Percentiles rank a stretch among this genome's conserved stretches.
Conservation (phyloP, 441 rosid species). For the Bocquillonia castaneifolia region DNA sequence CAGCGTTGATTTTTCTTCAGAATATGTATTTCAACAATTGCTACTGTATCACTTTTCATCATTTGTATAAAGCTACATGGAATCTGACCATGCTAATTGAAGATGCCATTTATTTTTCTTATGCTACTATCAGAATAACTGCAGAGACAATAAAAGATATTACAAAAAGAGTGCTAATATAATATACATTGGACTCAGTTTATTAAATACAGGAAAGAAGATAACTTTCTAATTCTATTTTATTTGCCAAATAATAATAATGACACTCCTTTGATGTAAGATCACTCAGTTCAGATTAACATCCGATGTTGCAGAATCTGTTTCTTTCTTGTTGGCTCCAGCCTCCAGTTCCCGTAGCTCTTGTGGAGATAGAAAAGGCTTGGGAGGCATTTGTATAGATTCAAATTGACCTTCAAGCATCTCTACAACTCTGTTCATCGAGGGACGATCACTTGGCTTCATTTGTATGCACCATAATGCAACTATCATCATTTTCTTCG, state of each 20-base stretch:
- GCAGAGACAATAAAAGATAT: too few species aligned
- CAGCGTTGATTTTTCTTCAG: neutral
- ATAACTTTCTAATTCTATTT: neutral
- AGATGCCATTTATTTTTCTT: neutral
- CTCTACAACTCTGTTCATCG: conserved; percentile 10
- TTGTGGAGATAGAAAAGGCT: conserved; percentile 4
- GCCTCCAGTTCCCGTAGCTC: neutral
- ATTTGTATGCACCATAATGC: conserved; percentile 16
- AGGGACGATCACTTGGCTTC: conserved; percentile 17
- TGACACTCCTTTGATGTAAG: neutral
- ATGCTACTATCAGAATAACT: neutral
- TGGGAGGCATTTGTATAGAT: conserved; percentile 8
- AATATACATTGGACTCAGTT: neutral
- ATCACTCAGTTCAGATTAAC: neutral
- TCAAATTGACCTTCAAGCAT: conserved; percentile 15
- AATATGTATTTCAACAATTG: neutral
- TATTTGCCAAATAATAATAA: neutral
- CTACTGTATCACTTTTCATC: neutral
- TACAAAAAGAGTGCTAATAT: neutral
- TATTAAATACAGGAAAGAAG: neutral
- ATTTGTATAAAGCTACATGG: neutral
- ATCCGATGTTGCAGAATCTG: neutral
- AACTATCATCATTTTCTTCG: conserved; percentile 11
- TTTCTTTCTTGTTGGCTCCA: neutral
- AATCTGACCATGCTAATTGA: neutral